Conservation (phyloP, 805 yeast genomes). For the Saccharomycopsis oosterbeekiorum region DNA sequence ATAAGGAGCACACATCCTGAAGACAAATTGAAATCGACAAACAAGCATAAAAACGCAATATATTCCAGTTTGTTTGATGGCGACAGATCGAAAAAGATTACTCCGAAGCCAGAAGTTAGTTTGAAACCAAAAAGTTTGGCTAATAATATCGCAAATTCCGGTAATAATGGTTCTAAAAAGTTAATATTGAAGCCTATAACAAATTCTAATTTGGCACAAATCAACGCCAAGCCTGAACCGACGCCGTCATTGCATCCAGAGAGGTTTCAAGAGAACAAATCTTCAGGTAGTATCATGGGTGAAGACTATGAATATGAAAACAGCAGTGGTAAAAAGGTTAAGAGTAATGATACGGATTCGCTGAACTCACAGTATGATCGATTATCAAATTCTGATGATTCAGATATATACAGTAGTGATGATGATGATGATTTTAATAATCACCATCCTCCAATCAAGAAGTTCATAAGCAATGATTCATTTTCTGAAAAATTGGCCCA, state of each 20-base stretch:
- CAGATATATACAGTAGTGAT: constrained; percentile 4
- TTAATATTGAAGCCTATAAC: neutral
- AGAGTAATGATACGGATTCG: constrained; percentile 1
- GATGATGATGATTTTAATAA: neutral
- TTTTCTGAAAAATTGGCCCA: constrained; percentile 14
- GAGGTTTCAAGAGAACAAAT: neutral
- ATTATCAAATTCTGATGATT: constrained; percentile 2
- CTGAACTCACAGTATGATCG: neutral
- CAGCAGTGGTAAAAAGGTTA: neutral
- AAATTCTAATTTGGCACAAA: neutral
- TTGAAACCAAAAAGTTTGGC: neutral
- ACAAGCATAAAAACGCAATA: neutral
- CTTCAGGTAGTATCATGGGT: constrained; percentile 9
- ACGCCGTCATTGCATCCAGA: neutral
- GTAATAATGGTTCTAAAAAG: neutral
- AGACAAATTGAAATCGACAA: neutral
- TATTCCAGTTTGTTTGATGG: neutral
- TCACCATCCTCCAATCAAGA: constrained; percentile 6
- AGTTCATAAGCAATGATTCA: constrained; percentile 14
- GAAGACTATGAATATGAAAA: constrained; percentile 2
- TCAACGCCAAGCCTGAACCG: neutral
- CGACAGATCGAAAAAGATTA: neutral
- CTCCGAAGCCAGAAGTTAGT: neutral
- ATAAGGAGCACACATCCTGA: neutral
- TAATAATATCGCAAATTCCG: neutral